phyloP scores from a whole-genome alignment of 495 filamentous ascomycete genomes.

The Bacidia rubella region DNA sequence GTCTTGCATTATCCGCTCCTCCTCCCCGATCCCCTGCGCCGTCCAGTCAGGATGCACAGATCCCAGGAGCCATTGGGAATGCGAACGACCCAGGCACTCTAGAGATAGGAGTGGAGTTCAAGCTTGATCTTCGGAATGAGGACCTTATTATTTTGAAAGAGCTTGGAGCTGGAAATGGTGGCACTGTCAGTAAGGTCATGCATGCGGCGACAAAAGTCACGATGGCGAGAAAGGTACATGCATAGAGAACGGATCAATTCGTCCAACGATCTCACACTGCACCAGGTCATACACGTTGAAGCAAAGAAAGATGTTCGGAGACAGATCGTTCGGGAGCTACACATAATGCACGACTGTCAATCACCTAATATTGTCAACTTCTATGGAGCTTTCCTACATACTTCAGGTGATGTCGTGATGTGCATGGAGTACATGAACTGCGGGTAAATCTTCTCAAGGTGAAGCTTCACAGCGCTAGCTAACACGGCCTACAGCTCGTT shows the following conservation, averaged over 20 bases:
- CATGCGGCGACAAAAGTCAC: conserved; percentile 88
- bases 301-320: conserved; percentile 92
- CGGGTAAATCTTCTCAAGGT: conserved; percentile 49
- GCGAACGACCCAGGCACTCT: conserved; percentile 56
- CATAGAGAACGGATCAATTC: background rate
- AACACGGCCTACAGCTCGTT: conserved; percentile 58
- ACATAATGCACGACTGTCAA: conserved; percentile 97
- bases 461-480: conserved; percentile 2
- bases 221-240: conserved; percentile 85
- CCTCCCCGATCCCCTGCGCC: conserved; percentile 44
- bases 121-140: conserved; percentile 79
- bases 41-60: conserved; percentile 45
- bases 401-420: conserved; percentile 91
- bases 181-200: conserved; percentile 93
- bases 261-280: background rate
- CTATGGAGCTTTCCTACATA: conserved; percentile 92
- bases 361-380: conserved; percentile 93
- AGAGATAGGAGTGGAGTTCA: conserved; percentile 95
- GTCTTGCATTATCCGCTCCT: conserved; percentile 66
- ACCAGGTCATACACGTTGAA: conserved; percentile 91
- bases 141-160: conserved; percentile 89
- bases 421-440: conserved; percentile 99
- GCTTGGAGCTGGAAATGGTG: conserved; percentile 89
- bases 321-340: conserved; percentile 87
- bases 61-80: conserved; percentile 46